These are phyloP conservation scores for Chrysoporthe austroafricana DNA, from an alignment of 2,329 filamentous ascomycete genomes.

Conservation along the genomic window DNA sequence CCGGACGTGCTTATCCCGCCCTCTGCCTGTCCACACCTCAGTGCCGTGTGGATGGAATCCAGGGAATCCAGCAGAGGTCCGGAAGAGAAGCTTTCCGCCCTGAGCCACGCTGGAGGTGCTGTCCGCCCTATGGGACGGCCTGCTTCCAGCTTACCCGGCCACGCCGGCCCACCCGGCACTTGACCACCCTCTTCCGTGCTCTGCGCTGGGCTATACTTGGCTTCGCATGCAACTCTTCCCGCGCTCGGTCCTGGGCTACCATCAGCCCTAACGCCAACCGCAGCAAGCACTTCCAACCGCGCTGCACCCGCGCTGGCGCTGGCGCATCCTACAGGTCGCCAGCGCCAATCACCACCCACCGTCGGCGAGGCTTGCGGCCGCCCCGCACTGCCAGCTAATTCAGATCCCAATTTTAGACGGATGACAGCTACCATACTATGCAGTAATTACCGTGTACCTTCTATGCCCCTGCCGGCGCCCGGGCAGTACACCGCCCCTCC, in stretches of 20 bases:
- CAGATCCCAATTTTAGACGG: conserved; percentile 12
- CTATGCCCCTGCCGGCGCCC: background rate
- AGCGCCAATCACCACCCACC: conserved; percentile 8
- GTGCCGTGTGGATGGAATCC: too few relatives aligned
- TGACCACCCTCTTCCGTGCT: background rate
- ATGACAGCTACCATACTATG: background rate
- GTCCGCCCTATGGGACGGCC: background rate
- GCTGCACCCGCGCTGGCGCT: background rate
- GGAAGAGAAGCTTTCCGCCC: conserved; percentile 17
- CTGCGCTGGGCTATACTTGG: too few relatives aligned
- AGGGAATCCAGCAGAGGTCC: background rate
- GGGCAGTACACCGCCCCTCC: background rate
- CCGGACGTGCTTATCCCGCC: background rate
- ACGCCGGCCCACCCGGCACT: background rate
- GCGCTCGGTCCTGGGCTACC: background rate
- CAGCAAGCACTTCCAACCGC: background rate
- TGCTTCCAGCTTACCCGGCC: background rate
- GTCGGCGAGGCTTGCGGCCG: background rate
- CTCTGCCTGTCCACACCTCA: too few relatives aligned
- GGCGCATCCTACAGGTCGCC: background rate
- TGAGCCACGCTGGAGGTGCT: conserved; percentile 7
- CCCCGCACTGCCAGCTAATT: background rate
- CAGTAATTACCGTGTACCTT: background rate
- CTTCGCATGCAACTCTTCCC: too few relatives aligned
- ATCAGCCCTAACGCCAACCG: background rate